phyloP scores from a whole-genome alignment of 73 alveolate species.

The Blepharisma japonicum region DNA sequence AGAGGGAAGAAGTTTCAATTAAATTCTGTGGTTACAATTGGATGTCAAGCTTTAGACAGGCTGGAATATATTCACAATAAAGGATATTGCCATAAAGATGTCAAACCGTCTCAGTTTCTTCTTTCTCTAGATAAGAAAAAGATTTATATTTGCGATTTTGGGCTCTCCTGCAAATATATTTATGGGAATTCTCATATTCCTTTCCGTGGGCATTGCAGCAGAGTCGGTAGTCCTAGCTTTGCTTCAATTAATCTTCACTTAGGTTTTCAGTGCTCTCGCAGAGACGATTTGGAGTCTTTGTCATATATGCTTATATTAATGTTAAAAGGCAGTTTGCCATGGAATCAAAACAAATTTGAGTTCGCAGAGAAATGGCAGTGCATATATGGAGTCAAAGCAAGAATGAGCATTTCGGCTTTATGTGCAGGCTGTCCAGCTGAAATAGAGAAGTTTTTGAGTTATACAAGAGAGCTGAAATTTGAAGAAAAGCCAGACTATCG shows the following conservation, averaged over 20 bases:
- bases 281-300: slow-evolving; percentile 7
- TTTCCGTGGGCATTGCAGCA: neutral
- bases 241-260: neutral
- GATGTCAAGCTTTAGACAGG: neutral
- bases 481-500: slow-evolving; percentile 27
- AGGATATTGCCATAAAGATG: neutral
- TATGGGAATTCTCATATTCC: slow-evolving; percentile 33
- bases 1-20: neutral
- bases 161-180: slow-evolving; percentile 75
- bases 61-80: slow-evolving; percentile 5
- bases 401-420: neutral
- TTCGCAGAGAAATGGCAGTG: too few relatives aligned
- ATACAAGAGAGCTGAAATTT: slow-evolving; percentile 10
- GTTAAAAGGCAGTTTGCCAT: slow-evolving; percentile 14
- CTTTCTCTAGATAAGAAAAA: neutral
- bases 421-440: neutral
- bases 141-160: slow-evolving; percentile 61
- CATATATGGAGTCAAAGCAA: too few relatives aligned
- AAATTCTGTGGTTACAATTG: neutral
- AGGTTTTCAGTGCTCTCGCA: neutral
- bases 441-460: neutral
- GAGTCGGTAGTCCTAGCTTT: slow-evolving; percentile 11
- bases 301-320: neutral
- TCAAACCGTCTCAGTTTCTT: slow-evolving; percentile 14
- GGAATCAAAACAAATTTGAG: slow-evolving; percentile 37